Percentiles rank a stretch among this genome's conserved stretches.
Conservation (phyloP, 106 monocot species). For the Acanthochlamys bracteata region DNA sequence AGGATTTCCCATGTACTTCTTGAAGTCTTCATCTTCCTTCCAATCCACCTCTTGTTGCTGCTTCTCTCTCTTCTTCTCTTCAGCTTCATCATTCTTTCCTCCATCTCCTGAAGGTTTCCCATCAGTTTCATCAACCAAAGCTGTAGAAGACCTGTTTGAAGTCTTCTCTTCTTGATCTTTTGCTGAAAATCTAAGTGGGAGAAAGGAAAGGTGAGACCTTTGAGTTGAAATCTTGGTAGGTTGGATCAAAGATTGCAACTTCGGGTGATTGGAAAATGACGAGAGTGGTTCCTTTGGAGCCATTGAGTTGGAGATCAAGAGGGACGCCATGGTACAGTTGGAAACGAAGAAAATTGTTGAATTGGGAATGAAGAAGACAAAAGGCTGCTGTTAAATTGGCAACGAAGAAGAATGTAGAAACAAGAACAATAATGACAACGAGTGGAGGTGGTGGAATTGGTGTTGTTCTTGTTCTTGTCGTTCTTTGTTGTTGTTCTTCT, state of each 20-base stretch:
- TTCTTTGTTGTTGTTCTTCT: too few species aligned
- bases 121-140: slow-evolving; percentile 5
- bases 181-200: slow-evolving; percentile 9
- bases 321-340: slow-evolving; percentile 23
- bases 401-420: too few species aligned
- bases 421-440: too few species aligned
- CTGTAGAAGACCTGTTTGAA: slow-evolving; percentile 5
- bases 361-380: background rate
- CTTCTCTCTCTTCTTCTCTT: slow-evolving; percentile 15
- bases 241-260: background rate
- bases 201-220: too few species aligned
- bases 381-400: too few species aligned
- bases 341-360: background rate
- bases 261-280: slow-evolving; percentile 6
- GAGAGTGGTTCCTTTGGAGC: slow-evolving; percentile 1
- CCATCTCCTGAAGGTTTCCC: background rate
- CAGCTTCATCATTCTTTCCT: too few species aligned
- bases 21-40: slow-evolving; percentile 86
- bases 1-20: slow-evolving; percentile 87
- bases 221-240: background rate
- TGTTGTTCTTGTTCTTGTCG: too few species aligned
- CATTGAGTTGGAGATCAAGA: background rate
- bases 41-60: slow-evolving; percentile 73
- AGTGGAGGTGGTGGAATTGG: too few species aligned
- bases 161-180: slow-evolving; percentile 31